Base-by-base conservation (phyloP, 2,329 filamentous ascomycete genomes). In the Xylariaceae sp. region DNA sequence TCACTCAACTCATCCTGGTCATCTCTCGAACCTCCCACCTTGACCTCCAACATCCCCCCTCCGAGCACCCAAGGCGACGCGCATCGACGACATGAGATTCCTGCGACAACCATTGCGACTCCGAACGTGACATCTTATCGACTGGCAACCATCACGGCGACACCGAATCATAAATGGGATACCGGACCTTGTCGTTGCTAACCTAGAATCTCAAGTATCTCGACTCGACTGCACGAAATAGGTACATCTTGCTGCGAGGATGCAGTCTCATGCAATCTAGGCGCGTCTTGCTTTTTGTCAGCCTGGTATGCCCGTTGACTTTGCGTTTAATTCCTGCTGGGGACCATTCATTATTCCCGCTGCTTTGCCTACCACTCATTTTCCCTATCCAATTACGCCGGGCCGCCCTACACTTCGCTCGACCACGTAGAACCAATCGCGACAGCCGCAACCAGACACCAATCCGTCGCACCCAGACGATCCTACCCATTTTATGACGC, bases 311-410 rank as follows among this genome's bases (percentile, higher is more conserved):
- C 52, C 54, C 30, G 35, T 41, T 55, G 48, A 17, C 18, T 44
- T 37, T 57, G 41, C 52, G 15, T 37, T 37, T 45, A 51, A 17
- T 17, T 10, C 15, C 23, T 23, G 53, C 13, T 54, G 7, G 41
- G 34, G 5, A 7, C 54, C 23, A 10, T 53, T 41, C 50, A 30
- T 50, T 39, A 15, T 49, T 30, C 52, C 37, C 39, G 49, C 56
- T 59, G 23, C 23, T 30, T 30, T 47, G 35, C 52, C 56, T 57
- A 57, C 50, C 59, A 56, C 53, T 63, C 59, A 54, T 55, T 58
- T 56, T 51, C 41, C 17, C 35, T 53, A 39, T 34, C 15, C 2
- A 34, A 7, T 23, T 18, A 41, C 53, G 37, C 51, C 18, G n/a
- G 9, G 51, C 34, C 51, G 51, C 5, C 51, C 47, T 57, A 23